phyloP scores from a whole-genome alignment of 2,329 filamentous ascomycete species.

The Pseudocercospora macadamiae region DNA sequence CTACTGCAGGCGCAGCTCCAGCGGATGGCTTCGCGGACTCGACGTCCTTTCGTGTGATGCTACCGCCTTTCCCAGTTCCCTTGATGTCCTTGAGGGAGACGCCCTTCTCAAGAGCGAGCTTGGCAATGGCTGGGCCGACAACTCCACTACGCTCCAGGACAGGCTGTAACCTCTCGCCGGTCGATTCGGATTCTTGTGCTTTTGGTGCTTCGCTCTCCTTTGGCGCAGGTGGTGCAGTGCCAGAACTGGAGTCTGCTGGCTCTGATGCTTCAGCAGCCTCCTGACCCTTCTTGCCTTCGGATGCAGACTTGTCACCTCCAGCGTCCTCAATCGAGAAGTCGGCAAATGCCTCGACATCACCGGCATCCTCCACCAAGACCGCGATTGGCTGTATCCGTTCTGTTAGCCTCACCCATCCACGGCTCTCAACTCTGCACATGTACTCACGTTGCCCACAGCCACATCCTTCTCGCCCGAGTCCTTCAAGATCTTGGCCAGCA shows the following conservation, averaged over 20 bases:
- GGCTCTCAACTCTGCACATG: not conserved
- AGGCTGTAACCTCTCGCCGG: constrained; percentile 77
- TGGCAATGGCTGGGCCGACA: constrained; percentile 73
- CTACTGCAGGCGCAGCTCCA: constrained; percentile 48
- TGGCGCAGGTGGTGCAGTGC: constrained; percentile 59
- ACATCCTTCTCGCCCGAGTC: constrained; percentile 93
- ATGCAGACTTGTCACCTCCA: constrained; percentile 73
- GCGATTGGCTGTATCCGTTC: constrained; percentile 76
- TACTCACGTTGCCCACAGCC: constrained; percentile 86
- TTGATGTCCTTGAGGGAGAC: constrained; percentile 77
- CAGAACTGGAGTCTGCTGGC: constrained; percentile 55
- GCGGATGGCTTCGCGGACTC: constrained; percentile 74
- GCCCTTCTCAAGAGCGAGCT: constrained; percentile 82
- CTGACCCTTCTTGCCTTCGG: constrained; percentile 62
- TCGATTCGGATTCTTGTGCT: constrained; percentile 71
- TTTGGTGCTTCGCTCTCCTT: constrained; percentile 57
- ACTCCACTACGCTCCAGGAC: constrained; percentile 80
- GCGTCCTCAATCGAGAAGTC: constrained; percentile 87
- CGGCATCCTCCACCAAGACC: constrained; percentile 87
- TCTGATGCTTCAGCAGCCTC: constrained; percentile 64
- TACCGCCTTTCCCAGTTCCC: constrained; percentile 81
- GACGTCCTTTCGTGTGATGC: constrained; percentile 89
- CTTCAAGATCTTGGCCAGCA: constrained; percentile 91
- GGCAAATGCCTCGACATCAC: constrained; percentile 85
- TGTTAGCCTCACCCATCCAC: constrained; percentile 22